Evolutionary conservation across 306 rosid genomes (phyloP), one percentile per base, ranked within the genome.

Genomic region (Medicago truncatula): DNA sequence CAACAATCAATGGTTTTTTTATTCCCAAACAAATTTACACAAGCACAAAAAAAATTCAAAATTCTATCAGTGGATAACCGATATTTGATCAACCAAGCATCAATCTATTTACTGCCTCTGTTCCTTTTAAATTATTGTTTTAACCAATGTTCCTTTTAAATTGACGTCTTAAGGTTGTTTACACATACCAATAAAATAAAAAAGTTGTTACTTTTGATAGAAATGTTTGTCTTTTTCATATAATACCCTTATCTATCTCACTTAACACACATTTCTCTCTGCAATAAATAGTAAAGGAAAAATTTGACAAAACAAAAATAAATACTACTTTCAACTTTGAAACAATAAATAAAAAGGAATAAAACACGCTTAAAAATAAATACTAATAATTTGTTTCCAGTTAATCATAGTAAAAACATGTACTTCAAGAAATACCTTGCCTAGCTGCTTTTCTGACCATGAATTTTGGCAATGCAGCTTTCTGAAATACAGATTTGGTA

Each of bases 401-500:
- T 16, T 63, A 21, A 49, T 25, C 31, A 14, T 62, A 28, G 49
- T 4, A 52, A 16, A 16, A 71, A 17, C 13, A 68, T 23, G 43
- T 16, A 23, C 13, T 47, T 46, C 31, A 63, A 70, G 67, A 75
- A 79, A 69, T 89, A 89, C 98, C 93, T 89, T 85, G 90, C 49
- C 92, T 90, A 62, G 94, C 98, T 76, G 93, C 96, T 82, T 78
- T 88, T 75, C 76, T 89, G 67, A 87, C 88, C 76, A 82, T 69
- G 41, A 76, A 72, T 63, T 36, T 67, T 6, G 97, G 89, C 79
- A 91, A 81, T 69, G 85, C 87, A 44, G 97, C 97, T 82, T 81
- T 93, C 85, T 87, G 96, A 76, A 93, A 89, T 77, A 93, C 53
- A 66, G 78, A 79, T 83, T 87, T 91, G 44, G 93, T 74, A 49